A percentile compares a stretch with the other conserved stretches of the same genome.
Evolutionary conservation across 225 moss, liverwort and hornwort genomes (phyloP).

Genomic region (Polytrichum commune): DNA sequence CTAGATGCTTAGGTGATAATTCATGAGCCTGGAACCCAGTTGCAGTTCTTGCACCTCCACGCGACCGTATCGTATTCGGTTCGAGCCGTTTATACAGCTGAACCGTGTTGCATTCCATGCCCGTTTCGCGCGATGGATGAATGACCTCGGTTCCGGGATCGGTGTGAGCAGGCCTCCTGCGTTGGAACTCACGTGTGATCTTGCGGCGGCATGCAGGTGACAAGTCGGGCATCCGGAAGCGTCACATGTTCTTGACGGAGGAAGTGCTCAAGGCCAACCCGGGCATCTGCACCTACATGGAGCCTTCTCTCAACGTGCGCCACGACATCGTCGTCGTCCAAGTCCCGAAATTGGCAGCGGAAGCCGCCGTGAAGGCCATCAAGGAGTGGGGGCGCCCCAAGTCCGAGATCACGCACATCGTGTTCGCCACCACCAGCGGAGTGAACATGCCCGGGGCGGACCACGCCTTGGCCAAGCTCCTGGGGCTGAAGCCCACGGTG

Average conservation of each 20-base stretch:
- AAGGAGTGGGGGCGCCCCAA: conserved; percentile 52
- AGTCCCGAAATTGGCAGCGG: conserved; percentile 46
- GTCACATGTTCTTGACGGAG: conserved; percentile 30
- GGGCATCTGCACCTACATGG: conserved; percentile 50
- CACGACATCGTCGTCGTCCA: conserved; percentile 54
- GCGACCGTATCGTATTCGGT: too few species aligned
- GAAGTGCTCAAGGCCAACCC: conserved; percentile 44
- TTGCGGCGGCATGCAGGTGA: conserved; percentile 18
- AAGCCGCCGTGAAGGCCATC: conserved; percentile 40
- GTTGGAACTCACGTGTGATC: too few species aligned
- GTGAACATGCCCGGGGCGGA: conserved; percentile 54
- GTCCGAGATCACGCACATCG: conserved; percentile 45
- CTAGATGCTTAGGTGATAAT: too few species aligned
- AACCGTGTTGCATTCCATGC: not conserved
- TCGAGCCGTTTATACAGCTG: too few species aligned
- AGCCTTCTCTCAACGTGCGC: conserved; percentile 41
- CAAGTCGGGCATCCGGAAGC: conserved; percentile 45
- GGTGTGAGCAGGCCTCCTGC: too few species aligned
- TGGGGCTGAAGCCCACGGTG: conserved; percentile 32
- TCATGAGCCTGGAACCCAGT: too few species aligned
- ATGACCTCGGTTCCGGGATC: too few species aligned
- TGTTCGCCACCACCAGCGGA: conserved; percentile 49
- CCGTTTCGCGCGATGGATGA: not conserved
- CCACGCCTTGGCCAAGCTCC: conserved; percentile 39
- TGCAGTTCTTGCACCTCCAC: too few species aligned